Conservation (phyloP, 805 yeast genomes). For the Cyberlindnera lachancei region DNA sequence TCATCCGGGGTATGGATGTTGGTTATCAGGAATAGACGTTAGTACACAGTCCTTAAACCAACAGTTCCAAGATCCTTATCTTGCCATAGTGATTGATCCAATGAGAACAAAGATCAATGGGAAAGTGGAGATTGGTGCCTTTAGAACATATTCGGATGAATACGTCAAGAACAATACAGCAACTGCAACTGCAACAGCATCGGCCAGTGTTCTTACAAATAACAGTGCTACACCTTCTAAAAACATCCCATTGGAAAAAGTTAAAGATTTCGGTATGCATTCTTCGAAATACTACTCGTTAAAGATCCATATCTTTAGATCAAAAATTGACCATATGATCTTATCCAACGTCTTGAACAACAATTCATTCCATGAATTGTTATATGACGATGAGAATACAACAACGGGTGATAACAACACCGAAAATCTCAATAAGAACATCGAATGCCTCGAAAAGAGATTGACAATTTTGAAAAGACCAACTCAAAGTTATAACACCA, state of each 20-base stretch:
- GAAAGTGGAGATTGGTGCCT: slow-evolving; percentile 80
- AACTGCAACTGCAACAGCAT: not conserved
- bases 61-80: slow-evolving; percentile 83
- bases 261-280: slow-evolving; percentile 65
- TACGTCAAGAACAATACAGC: slow-evolving; percentile 9
- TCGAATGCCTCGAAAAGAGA: not conserved
- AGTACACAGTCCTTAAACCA: slow-evolving; percentile 83
- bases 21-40: slow-evolving; percentile 91
- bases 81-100: slow-evolving; percentile 87
- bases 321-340: slow-evolving; percentile 40
- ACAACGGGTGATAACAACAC: slow-evolving; percentile 3
- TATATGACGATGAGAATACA: slow-evolving; percentile 8
- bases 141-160: slow-evolving; percentile 55
- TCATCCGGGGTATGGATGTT: slow-evolving; percentile 97
- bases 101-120: slow-evolving; percentile 55
- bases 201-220: not conserved
- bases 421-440: slow-evolving; percentile 2
- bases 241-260: slow-evolving; percentile 40
- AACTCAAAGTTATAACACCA: no score
- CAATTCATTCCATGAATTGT: slow-evolving; percentile 38
- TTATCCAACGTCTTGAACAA: slow-evolving; percentile 36
- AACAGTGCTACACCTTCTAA: not conserved
- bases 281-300: slow-evolving; percentile 62
- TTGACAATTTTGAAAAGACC: not conserved
- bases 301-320: slow-evolving; percentile 52